Base-by-base conservation (phyloP, 371 early-diverging fungal species). In the Mortierella sp. region DNA sequence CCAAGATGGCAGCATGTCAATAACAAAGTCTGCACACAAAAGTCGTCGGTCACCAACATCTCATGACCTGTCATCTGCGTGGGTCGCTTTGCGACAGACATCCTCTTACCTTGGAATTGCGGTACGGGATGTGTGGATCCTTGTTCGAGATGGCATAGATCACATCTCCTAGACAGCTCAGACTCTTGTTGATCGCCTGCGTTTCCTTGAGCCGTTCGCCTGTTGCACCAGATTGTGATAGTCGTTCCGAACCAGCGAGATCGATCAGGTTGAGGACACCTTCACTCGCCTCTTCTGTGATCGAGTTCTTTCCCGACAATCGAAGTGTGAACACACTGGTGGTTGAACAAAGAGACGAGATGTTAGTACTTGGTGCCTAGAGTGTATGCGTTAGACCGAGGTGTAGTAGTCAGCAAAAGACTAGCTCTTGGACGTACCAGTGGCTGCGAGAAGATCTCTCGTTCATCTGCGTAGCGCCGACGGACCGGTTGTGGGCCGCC, bases 181-280 rank as follows among this genome's bases (percentile, higher is more conserved):
- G 81, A 76, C 95, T 95, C 81, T 94, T 96, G 83, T 99, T 99
- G 68, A 99, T 99, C 19, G 95, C 93, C 78, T 96, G 95, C 3
- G 98, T 96, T 72, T 99, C 99, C 72, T 92, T 92, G 43, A 99
- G 82, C 43, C 98, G 82, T 49, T 95, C 93, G 17, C 98, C 98
- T 21, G 90, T 92, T 0, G 98, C 94, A 12, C 95, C 95, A 0
- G 96, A 96, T 57, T 84, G 78, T 0, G 91, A 86, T 17, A 99
- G 81, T 39, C 98, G 83, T 83, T 99, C 99, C 14, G 94, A 95
- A n/a, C 99, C 99, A 13, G 99, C 99, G 51, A 99, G 78, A 78
- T 99, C 99, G 53, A 99, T 94, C 70, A 99, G 82, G 61, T 95
- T 95, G 29, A 99, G 84, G 14, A 89, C 82, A 4, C 98, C 97